phyloP scores from a whole-genome alignment of 768 basidiomycete genomes.

The Rhodotorula sphaerocarpa region DNA sequence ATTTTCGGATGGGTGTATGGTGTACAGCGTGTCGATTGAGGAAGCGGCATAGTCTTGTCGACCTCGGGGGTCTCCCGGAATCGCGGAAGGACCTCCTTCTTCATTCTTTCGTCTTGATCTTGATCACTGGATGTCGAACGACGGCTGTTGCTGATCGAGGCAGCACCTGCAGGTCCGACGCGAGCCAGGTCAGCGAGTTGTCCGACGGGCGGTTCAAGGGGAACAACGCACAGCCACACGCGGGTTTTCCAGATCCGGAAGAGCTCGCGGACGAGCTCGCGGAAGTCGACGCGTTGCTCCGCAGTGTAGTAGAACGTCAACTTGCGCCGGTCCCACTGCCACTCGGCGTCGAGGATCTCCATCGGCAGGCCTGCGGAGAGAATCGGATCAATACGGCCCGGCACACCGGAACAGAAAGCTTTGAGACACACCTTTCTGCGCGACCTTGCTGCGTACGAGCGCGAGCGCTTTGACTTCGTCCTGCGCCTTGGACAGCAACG shows the following conservation, averaged over 20 bases:
- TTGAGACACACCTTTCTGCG: constrained; percentile 53
- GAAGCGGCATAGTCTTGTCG: too few species aligned
- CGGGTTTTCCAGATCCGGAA: constrained; percentile 93
- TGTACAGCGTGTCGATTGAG: too few species aligned
- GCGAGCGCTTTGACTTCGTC: constrained; percentile 89
- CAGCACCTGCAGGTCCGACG: constrained; percentile 10
- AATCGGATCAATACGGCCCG: neutral
- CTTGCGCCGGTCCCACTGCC: constrained; percentile 98
- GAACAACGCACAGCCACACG: constrained; percentile 55
- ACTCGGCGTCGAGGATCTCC: constrained; percentile 98
- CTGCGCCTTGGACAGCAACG: constrained; percentile 69
- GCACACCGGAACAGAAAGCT: neutral
- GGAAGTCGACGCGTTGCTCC: constrained; percentile 76
- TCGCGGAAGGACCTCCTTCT: too few species aligned
- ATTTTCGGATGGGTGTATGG: too few species aligned
- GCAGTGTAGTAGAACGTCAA: constrained; percentile 96
- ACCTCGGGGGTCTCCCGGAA: too few species aligned
- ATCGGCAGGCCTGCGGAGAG: constrained; percentile 66
- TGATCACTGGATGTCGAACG: constrained; percentile 13
- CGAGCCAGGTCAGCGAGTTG: neutral
- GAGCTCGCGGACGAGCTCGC: constrained; percentile 87
- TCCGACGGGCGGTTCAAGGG: neutral
- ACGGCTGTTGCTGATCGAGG: constrained; percentile 27
- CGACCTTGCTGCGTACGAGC: constrained; percentile 81
- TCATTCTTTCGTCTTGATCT: too few species aligned